Percentiles rank a stretch among this genome's conserved stretches.
Conservation (phyloP, 78 protist genomes). For the Creolimax fragrantissima region DNA sequence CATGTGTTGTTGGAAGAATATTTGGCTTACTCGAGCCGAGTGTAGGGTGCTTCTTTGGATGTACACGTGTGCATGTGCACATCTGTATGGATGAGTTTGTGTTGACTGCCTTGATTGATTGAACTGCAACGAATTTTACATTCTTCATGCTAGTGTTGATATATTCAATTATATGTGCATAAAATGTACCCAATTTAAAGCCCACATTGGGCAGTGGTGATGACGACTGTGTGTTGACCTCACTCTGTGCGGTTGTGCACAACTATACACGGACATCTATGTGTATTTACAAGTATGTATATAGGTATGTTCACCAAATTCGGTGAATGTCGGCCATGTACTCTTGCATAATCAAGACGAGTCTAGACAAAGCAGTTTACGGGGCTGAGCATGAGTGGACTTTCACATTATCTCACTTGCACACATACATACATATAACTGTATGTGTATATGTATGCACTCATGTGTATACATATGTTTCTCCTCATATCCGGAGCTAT, state of each 20-base stretch:
- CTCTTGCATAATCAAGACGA: too few species aligned
- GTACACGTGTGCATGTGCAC: neutral
- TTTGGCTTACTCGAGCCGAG: too few species aligned
- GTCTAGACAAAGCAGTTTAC: too few species aligned
- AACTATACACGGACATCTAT: neutral
- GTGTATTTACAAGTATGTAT: neutral
- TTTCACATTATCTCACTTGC: too few species aligned
- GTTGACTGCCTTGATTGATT: too few species aligned
- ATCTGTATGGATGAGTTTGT: neutral
- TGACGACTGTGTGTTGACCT: neutral
- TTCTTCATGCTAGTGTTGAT: neutral
- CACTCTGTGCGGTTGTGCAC: too few species aligned
- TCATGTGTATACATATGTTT: neutral
- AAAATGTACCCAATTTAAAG: too few species aligned
- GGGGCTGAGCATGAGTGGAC: too few species aligned
- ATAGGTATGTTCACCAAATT: neutral
- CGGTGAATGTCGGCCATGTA: neutral
- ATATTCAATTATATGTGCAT: neutral
- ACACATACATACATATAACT: neutral
- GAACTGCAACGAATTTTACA: too few species aligned
- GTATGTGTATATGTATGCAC: neutral
- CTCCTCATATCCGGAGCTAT: neutral
- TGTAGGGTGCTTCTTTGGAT: too few species aligned
- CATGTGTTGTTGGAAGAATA: too few species aligned
- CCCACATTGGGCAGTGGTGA: neutral